Evolutionary conservation across 805 yeast genomes (phyloP), one percentile per base, ranked within the genome.

Genomic region (Saccharomycopsis sp.): DNA sequence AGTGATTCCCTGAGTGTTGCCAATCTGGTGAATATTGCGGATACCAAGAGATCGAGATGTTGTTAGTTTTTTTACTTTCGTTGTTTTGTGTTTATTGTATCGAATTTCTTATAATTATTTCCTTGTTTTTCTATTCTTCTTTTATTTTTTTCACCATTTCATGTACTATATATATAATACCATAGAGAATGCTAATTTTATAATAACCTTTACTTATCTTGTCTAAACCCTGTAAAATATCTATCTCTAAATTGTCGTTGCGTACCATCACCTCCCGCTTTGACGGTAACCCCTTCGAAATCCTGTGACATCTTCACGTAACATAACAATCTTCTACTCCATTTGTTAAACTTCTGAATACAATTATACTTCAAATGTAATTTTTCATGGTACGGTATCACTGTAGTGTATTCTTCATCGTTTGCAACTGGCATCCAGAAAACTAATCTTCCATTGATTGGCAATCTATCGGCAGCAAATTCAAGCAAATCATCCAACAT

Each of bases 351-450:
- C 52, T 79, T 85, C 60, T 93, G 98, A 32, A 82, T 90, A 50
- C 94, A 70, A 48, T 80, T 77, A 53, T 83, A 79, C 39, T 81
- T 65, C 54, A 88, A 67, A 55, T 84, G 83, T 47, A 93, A 61
- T 35, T 74, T 75, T 50, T 75, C 70, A 61, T 93, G 96, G 54
- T 77, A 79, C 4, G 97, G 97, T 21, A 89, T 77, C 43, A 72
- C 67, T 38, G 84, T 77, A 8, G 64, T 62, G 28, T 77, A 70
- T 51, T 74, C 78, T 53, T 85, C 94, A 56, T 85, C 95, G 59
- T 89, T 88, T 1, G 96, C 95, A 1, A 95, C 83, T 0, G 98
- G 98, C 93, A 89, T 86, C 98, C 98, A 93, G 61, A 88, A 89
- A 22, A 93, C 85, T 28, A 93, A 68, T 51, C 97, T 68, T 1